Conservation (phyloP, 768 basidiomycete species). For the Chalciporus piperatus region DNA sequence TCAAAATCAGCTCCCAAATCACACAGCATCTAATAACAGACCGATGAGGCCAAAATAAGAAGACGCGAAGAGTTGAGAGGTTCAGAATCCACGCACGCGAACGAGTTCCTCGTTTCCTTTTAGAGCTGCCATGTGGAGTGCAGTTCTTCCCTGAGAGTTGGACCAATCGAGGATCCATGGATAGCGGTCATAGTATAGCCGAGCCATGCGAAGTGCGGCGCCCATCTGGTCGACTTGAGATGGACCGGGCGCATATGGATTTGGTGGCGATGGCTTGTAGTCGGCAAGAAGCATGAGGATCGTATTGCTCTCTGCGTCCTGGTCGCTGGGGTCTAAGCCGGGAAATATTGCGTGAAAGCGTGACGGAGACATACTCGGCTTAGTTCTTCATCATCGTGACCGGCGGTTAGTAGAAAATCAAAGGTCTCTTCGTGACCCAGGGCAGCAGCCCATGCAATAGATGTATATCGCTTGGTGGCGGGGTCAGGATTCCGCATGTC, state of each 20-base stretch:
- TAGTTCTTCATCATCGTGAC: constrained; percentile 92
- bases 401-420: constrained; percentile 79
- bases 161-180: constrained; percentile 90
- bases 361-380: constrained; percentile 62
- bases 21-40: constrained; percentile 69
- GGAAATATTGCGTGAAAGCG: constrained; percentile 2
- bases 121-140: constrained; percentile 82
- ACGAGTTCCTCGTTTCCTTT: constrained; percentile 91
- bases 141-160: constrained; percentile 85
- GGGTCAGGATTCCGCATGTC: constrained; percentile 93
- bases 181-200: constrained; percentile 83
- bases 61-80: constrained; percentile 6
- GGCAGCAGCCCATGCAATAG: constrained; percentile 87
- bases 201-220: constrained; percentile 82
- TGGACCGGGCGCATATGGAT: constrained; percentile 45
- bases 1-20: constrained; percentile 90
- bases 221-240: constrained; percentile 61
- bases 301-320: constrained; percentile 94
- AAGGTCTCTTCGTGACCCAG: constrained; percentile 91
- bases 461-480: constrained; percentile 72
- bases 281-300: constrained; percentile 93
- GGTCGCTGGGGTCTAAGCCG: constrained; percentile 16
- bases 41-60: constrained; percentile 12
- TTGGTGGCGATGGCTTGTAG: constrained; percentile 51
- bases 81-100: constrained; percentile 49